Evolutionary conservation across 2,329 filamentous ascomycete species (phyloP).

Genomic region (Alternaria triticimaculans): DNA sequence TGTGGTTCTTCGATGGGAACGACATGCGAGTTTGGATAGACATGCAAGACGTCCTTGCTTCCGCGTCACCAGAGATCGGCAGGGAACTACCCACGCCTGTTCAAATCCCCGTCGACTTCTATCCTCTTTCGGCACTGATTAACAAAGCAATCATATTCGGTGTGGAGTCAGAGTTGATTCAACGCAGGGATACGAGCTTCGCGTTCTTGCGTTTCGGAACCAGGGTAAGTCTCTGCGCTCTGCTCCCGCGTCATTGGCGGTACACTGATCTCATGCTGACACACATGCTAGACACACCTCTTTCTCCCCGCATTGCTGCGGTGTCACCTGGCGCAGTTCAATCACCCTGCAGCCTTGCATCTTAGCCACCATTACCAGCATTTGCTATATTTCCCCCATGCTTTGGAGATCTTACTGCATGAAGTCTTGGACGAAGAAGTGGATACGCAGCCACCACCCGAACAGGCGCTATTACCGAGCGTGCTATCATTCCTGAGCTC

Average conservation of each 20-base stretch:
- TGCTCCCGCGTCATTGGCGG: constrained; percentile 9
- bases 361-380: constrained; percentile 85
- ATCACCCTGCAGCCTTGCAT: constrained; percentile 79
- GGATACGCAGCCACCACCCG: constrained; percentile 63
- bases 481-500: constrained; percentile 62
- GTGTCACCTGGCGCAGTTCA: constrained; percentile 76
- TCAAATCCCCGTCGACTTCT: constrained; percentile 88
- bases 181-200: constrained; percentile 89
- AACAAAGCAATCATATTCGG: constrained; percentile 89
- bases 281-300: constrained; percentile 75
- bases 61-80: constrained; percentile 68
- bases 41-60: constrained; percentile 80
- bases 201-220: constrained; percentile 88
- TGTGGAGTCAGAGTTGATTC: constrained; percentile 90
- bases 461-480: constrained; percentile 58
- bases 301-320: constrained; percentile 89
- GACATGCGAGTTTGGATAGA: constrained; percentile 90
- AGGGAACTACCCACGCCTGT: constrained; percentile 77
- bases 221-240: constrained; percentile 64
- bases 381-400: constrained; percentile 91
- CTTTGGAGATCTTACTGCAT: constrained; percentile 88
- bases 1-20: constrained; percentile 93
- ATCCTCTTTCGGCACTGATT: constrained; percentile 86
- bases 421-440: constrained; percentile 95
- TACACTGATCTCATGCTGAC: constrained; percentile 21